Conservation (phyloP, 2,329 filamentous ascomycete genomes). For the Ceratocystis albifundus region DNA sequence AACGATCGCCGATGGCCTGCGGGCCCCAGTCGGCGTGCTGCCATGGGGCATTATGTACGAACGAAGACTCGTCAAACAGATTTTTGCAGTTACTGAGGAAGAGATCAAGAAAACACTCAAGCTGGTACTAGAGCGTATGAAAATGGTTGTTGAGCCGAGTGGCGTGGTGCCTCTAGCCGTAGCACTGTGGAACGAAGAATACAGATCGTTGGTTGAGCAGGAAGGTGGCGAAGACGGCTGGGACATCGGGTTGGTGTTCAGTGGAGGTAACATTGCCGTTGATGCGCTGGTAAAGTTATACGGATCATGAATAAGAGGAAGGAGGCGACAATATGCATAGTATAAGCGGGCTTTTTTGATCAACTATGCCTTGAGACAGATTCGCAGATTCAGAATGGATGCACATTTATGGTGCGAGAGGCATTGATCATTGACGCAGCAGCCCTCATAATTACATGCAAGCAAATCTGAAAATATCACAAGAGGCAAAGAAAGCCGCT, state of each 20-base stretch:
- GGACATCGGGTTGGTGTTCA: slow-evolving; percentile 52
- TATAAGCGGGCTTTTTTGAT: not conserved
- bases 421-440: not conserved
- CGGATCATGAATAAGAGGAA: slow-evolving; percentile 23
- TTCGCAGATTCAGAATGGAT: not conserved
- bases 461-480: not conserved
- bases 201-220: slow-evolving; percentile 54
- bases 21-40: slow-evolving; percentile 65
- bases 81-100: slow-evolving; percentile 66
- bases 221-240: slow-evolving; percentile 64
- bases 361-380: not conserved
- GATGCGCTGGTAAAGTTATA: slow-evolving; percentile 45
- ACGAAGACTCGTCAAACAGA: slow-evolving; percentile 52
- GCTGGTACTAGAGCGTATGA: slow-evolving; percentile 75
- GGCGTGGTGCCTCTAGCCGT: slow-evolving; percentile 75
- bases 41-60: slow-evolving; percentile 72
- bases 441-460: not conserved
- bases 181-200: slow-evolving; percentile 75
- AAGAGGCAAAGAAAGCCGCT: not conserved
- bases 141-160: slow-evolving; percentile 83
- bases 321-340: not conserved
- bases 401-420: not conserved
- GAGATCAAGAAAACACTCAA: slow-evolving; percentile 68
- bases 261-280: slow-evolving; percentile 48
- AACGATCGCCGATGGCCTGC: slow-evolving; percentile 79